Evolutionary conservation across 2,329 filamentous ascomycete genomes (phyloP).

Genomic region (Colletotrichum shisoi): DNA sequence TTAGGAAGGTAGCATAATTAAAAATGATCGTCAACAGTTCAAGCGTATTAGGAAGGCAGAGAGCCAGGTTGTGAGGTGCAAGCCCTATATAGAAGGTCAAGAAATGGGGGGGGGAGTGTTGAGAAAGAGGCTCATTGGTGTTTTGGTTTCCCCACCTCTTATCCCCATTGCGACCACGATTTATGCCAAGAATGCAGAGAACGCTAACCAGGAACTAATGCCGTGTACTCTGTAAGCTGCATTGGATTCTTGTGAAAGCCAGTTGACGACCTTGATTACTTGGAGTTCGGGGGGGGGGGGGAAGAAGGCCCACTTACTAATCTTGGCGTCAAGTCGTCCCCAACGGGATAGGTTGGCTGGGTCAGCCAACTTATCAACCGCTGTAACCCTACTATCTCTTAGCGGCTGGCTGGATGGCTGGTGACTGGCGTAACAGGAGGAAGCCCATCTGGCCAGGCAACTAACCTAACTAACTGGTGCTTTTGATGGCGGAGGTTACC

Average conservation of each 20-base stretch:
- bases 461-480: no score
- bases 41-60: slow-evolving; percentile 33
- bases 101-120: slow-evolving; percentile 2
- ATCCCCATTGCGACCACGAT: not conserved
- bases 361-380: not conserved
- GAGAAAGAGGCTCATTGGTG: slow-evolving; percentile 9
- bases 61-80: not conserved
- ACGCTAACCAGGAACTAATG: not conserved
- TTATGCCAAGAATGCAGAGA: not conserved
- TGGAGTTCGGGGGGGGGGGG: no score
- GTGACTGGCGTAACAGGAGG: not conserved
- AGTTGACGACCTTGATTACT: not conserved
- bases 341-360: not conserved
- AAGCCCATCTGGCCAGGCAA: not conserved
- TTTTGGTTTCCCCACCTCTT: slow-evolving; percentile 34
- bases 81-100: slow-evolving; percentile 6
- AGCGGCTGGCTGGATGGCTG: slow-evolving; percentile 7
- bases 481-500: not conserved
- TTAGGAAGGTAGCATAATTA: slow-evolving; percentile 27
- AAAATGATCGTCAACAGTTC: not conserved
- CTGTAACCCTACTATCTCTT: slow-evolving; percentile 32
- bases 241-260: not conserved
- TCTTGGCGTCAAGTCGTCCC: not conserved
- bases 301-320: not conserved
- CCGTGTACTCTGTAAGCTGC: not conserved